Percentiles rank a stretch among this genome's conserved stretches.
These are phyloP conservation scores for Artemisia annua DNA, from an alignment of 129 eudicot genomes.

Conservation along the genomic window DNA sequence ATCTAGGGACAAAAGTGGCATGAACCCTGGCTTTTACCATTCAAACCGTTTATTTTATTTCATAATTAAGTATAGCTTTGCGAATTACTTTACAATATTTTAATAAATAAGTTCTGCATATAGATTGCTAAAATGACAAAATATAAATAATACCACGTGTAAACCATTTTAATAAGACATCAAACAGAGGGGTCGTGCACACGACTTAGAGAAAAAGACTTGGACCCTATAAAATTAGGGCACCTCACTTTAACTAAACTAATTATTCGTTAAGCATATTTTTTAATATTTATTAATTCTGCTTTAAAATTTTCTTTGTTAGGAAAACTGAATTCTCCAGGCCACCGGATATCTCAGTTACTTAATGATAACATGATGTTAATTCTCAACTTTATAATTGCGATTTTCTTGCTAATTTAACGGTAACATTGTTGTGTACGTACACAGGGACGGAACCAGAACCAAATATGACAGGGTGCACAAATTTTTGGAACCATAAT, in stretches of 20 bases:
- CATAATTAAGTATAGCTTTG: constrained; percentile 20
- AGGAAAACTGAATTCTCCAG: too few relatives aligned
- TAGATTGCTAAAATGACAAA: constrained; percentile 16
- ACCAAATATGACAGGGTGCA: too few relatives aligned
- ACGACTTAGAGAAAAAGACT: constrained; percentile 24
- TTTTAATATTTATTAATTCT: constrained; percentile 10
- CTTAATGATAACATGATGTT: too few relatives aligned
- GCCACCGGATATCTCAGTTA: not conserved
- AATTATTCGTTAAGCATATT: not conserved
- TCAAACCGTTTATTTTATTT: constrained; percentile 28
- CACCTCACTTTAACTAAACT: constrained; percentile 8
- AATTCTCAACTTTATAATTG: too few relatives aligned
- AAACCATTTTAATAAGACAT: constrained; percentile 17
- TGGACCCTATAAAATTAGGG: constrained; percentile 39
- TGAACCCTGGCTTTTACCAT: constrained; percentile 36
- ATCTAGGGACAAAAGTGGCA: constrained; percentile 41
- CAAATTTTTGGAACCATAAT: too few relatives aligned
- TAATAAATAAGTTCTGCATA: constrained; percentile 8
- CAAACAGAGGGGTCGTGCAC: constrained; percentile 36
- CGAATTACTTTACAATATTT: constrained; percentile 5
- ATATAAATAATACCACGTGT: constrained; percentile 19
- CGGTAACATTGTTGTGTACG: too few relatives aligned
- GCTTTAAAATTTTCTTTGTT: not conserved
- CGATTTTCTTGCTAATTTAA: too few relatives aligned
- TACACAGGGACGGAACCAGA: too few relatives aligned